These are phyloP conservation scores for Rheum nobile DNA, from an alignment of 148 eudicot genomes.

Conservation along the genomic window DNA sequence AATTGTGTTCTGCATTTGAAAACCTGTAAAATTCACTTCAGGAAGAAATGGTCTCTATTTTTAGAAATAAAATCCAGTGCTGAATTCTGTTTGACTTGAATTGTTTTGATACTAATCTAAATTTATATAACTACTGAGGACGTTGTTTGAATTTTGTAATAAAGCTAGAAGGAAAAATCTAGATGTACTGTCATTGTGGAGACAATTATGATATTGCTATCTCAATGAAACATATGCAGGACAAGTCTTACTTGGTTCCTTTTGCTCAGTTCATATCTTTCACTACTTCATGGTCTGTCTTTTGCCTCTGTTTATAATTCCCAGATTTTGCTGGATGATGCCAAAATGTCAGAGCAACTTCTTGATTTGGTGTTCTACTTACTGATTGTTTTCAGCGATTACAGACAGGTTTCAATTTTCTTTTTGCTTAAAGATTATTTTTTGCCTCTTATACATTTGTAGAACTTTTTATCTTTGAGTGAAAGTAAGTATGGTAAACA, in stretches of 20 bases:
- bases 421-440: neutral
- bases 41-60: neutral
- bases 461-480: neutral
- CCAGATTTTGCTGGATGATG: constrained; percentile 84
- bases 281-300: neutral
- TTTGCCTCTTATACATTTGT: constrained; percentile 2
- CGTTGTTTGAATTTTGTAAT: neutral
- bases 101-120: neutral
- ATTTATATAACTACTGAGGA: neutral
- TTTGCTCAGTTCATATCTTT: neutral
- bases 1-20: neutral
- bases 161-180: neutral
- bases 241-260: neutral
- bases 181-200: neutral
- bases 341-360: constrained; percentile 69
- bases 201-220: neutral
- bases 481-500: neutral
- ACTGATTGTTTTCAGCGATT: constrained; percentile 39
- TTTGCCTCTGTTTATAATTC: constrained; percentile 9
- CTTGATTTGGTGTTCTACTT: constrained; percentile 76
- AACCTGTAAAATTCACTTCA: neutral
- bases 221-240: neutral
- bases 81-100: neutral
- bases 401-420: constrained; percentile 46
- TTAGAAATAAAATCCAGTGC: neutral